These are phyloP conservation scores for Selenicereus undatus DNA, from an alignment of 148 eudicot genomes.

Conservation along the genomic window DNA sequence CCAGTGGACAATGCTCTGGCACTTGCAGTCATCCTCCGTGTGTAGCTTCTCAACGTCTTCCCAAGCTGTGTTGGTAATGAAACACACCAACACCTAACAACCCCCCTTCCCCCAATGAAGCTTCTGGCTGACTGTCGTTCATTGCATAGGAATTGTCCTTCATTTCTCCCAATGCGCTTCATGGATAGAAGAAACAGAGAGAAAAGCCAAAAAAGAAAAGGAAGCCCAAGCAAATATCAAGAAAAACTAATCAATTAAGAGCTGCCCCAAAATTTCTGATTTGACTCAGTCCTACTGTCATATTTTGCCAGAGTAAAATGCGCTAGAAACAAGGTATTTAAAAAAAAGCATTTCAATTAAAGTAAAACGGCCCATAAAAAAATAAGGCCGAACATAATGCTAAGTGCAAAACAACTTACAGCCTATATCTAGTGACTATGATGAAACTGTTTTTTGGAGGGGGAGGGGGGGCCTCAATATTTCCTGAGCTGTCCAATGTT, in stretches of 20 bases:
- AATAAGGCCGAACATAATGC: neutral
- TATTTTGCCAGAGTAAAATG: slow-evolving; percentile 12
- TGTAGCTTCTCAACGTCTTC: neutral
- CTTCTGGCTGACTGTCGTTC: neutral
- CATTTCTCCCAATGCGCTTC: neutral
- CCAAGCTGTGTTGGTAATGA: neutral
- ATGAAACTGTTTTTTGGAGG: neutral
- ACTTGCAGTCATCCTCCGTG: neutral
- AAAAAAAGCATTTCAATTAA: slow-evolving; percentile 9
- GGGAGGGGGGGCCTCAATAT: neutral
- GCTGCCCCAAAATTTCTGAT: neutral
- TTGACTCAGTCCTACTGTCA: slow-evolving; percentile 17
- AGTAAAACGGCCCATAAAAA: slow-evolving; percentile 7
- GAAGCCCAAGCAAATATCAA: neutral
- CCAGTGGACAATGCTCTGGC: too few relatives aligned
- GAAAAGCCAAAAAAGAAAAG: neutral
- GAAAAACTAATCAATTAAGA: neutral
- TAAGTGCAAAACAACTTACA: slow-evolving; percentile 2
- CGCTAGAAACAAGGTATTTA: neutral
- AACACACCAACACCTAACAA: neutral
- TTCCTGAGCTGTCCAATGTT: neutral
- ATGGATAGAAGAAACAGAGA: neutral
- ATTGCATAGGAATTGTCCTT: neutral
- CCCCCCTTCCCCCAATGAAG: neutral
- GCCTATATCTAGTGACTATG: slow-evolving; percentile 11